phyloP scores from a whole-genome alignment of 2,329 filamentous ascomycete species.

The Ceratocystis huliohia region DNA sequence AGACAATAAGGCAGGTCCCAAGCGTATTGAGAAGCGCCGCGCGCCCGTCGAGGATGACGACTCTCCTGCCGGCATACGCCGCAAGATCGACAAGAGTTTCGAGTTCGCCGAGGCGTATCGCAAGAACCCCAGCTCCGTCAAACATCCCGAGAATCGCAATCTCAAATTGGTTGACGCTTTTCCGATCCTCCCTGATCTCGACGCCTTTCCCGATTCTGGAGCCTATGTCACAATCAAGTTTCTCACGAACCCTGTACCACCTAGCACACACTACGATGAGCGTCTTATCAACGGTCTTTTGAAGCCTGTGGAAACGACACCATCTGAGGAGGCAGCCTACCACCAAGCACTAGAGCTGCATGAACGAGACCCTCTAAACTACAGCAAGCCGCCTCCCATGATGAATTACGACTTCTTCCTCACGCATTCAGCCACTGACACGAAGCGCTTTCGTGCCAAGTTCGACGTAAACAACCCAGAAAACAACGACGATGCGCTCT shows the following conservation, averaged over 20 bases:
- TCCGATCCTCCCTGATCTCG: constrained; percentile 51
- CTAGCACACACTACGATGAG: constrained; percentile 41
- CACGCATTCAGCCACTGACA: constrained; percentile 36
- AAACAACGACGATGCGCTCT: constrained; percentile 41
- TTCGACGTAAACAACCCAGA: constrained; percentile 47
- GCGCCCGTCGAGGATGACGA: constrained; percentile 48
- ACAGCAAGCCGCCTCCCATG: constrained; percentile 43
- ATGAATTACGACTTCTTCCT: constrained; percentile 59
- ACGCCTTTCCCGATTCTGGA: constrained; percentile 56
- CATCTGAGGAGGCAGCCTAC: constrained; percentile 41
- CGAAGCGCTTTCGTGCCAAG: constrained; percentile 45
- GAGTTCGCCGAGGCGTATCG: constrained; percentile 41
- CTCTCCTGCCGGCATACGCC: constrained; percentile 53
- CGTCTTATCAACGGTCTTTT: constrained; percentile 51
- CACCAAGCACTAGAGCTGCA: constrained; percentile 40
- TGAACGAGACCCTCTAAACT: constrained; percentile 43
- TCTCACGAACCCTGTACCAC: constrained; percentile 48
- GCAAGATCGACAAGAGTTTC: constrained; percentile 53
- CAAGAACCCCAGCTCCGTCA: constrained; percentile 41
- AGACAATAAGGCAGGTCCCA: constrained; percentile 23
- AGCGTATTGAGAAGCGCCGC: constrained; percentile 29
- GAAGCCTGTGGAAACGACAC: constrained; percentile 44
- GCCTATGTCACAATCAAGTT: constrained; percentile 60
- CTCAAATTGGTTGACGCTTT: constrained; percentile 47
- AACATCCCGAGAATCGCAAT: constrained; percentile 46